Base-by-base conservation (phyloP, 257 asterid genomes). In the Salvia miltiorrhiza region DNA sequence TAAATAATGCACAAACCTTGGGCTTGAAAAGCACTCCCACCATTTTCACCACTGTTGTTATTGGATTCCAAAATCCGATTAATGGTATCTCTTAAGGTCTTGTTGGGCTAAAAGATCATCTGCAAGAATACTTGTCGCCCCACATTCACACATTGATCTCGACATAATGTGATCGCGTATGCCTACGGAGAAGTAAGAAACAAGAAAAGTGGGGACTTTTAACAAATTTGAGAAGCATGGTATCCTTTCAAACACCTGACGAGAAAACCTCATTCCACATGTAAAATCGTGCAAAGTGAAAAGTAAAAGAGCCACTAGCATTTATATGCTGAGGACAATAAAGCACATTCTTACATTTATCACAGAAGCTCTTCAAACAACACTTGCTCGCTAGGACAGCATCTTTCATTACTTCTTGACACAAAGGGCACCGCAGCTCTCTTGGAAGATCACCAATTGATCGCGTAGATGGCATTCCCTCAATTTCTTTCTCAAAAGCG, bases 381-480 rank as follows among this genome's bases (percentile, higher is more conserved):
- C 99, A 94, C 83, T 89, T 94, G 95, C 99, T 94, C 9, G 98
- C 85, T 39, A 94, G 92, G 19, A 88, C 99, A 65, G 98, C 97
- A 75, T 92, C 97, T 83, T 92, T 94, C 94, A 94, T 94, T 13
- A 89, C 99, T 86, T 94, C 90, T 81, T 94, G 90, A 79, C 99
- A 94, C 63, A 94, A 76, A 17, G 99, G 97, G 70, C 99, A 94
- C 52, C 76, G 96, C 67, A 94, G 82, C 75, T 94, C 99, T 8
- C 96, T 96, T 13, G 97, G 99, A 67, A 94, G 86, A 72, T 89
- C 98, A 61, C 92, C 87, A n/a, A 89, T 81, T 40, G 90, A 63
- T 19, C 98, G 96, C 3, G 89, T 78, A 33, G 99, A 85, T 39
- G 99, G 98, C 85, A 94, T 77, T 61, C 99, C 98, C 70, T 91